Base-by-base conservation (phyloP, 306 rosid species). In the Begonia peltatifolia region DNA sequence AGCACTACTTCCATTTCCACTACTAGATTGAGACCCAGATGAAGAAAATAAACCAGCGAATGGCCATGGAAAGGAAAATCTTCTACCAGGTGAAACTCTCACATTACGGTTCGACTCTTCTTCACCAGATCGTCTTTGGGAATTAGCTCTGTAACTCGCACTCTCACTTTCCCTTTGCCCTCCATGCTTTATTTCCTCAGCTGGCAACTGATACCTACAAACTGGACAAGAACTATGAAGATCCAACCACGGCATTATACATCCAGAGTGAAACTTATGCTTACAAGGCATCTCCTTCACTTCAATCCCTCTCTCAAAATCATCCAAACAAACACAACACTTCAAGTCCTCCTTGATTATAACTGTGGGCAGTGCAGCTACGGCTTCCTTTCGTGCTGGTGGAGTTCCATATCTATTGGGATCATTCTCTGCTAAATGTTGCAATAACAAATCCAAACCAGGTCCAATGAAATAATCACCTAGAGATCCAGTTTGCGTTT, bases 211-310 rank as follows among this genome's bases (percentile, higher is more conserved):
- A 69, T 60, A 76, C 79, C 88, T 70, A 69, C 95, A 85, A 52
- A 81, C 87, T 10, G 95, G 92, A 62, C 94, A 84, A 22, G 89
- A 84, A 70, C 87, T 81, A 68, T 81, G 94, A 65, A 81, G 87
- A 59, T 81, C 92, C 56, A 85, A 69, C 95, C 95, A 85, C 12
- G 92, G 92, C 16, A 86, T 65, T 57, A 86, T 82, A 58, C 95
- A 86, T 12, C 55, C 79, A 14, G 54, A 57, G 57, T 85, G 93
- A 67, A 81, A 81, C 54, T 67, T 85, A 65, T 85, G 95, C 76
- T 70, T 85, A 52, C 95, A 85, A 12, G 95, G 95, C 92, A 85
- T 79, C 75, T 85, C 74, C 59, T 76, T 85, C 3, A 87, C 95
- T 58, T 82, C 82, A 46, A 73, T 56, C 50, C 82, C 81, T 42